Conservation (phyloP, 2,329 filamentous ascomycete genomes). For the Ceratocystis cubensis region DNA sequence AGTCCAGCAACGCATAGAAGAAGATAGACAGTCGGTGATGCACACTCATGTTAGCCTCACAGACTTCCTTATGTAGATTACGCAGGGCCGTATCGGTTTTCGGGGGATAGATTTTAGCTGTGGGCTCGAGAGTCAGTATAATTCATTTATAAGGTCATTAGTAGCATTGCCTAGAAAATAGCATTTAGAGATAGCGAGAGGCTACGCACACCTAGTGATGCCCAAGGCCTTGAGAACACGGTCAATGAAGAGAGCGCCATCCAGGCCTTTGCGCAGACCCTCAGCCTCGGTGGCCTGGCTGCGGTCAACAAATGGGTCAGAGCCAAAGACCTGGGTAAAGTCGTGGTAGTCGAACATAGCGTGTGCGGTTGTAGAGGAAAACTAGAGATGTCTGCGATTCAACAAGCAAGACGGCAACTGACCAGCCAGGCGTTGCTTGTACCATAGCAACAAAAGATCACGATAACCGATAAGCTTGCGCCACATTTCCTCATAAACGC, state of each 20-base stretch:
- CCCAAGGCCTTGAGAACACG: slow-evolving; percentile 58
- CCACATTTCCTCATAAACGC: slow-evolving; percentile 10
- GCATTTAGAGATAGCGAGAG: not conserved
- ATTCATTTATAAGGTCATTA: not conserved
- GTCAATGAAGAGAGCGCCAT: slow-evolving; percentile 66
- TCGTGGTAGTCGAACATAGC: slow-evolving; percentile 52
- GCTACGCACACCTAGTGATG: slow-evolving; percentile 45
- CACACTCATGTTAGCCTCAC: slow-evolving; percentile 48
- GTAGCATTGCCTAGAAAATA: not conserved
- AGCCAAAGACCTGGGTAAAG: slow-evolving; percentile 55
- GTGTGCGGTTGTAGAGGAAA: not conserved
- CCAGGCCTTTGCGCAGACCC: slow-evolving; percentile 51
- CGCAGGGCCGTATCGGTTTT: slow-evolving; percentile 54
- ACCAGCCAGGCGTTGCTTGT: not conserved
- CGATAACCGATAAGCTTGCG: slow-evolving; percentile 14
- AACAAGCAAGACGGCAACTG: not conserved
- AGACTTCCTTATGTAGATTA: slow-evolving; percentile 57
- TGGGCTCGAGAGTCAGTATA: slow-evolving; percentile 20
- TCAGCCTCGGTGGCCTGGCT: slow-evolving; percentile 51
- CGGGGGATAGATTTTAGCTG: slow-evolving; percentile 60
- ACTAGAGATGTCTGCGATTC: not conserved
- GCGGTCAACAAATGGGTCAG: slow-evolving; percentile 45
- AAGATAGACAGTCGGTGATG: slow-evolving; percentile 74
- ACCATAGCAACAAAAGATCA: not conserved
- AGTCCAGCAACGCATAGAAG: slow-evolving; percentile 73